These are phyloP conservation scores for Russula sp. DNA, from an alignment of 768 basidiomycete species.

Conservation along the genomic window DNA sequence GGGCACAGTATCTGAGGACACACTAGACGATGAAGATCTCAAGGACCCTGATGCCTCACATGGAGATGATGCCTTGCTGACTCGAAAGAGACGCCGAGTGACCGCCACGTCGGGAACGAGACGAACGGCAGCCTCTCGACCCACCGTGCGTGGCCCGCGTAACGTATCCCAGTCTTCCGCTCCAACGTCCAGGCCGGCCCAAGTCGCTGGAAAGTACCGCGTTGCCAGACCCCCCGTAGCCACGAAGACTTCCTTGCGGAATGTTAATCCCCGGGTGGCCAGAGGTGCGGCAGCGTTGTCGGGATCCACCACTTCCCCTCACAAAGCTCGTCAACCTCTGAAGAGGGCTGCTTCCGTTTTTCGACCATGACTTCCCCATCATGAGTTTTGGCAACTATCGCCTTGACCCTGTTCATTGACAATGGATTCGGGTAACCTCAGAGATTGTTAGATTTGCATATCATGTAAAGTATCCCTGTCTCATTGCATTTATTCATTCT, in stretches of 20 bases:
- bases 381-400: not conserved
- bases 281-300: not conserved
- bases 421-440: not conserved
- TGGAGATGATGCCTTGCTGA: not conserved
- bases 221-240: not conserved
- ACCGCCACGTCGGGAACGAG: not conserved
- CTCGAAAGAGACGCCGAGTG: conserved; percentile 19
- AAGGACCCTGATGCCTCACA: not conserved
- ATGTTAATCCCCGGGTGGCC: conserved; percentile 1
- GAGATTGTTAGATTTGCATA: conserved; percentile 8
- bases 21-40: conserved; percentile 15
- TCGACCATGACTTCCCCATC: conserved; percentile 6
- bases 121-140: not conserved
- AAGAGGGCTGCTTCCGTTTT: not conserved
- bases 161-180: conserved; percentile 1
- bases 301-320: not conserved
- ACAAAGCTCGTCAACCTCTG: not conserved
- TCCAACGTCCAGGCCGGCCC: not conserved
- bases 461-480: conserved; percentile 13
- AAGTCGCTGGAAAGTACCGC: not conserved
- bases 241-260: conserved; percentile 16
- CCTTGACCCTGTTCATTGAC: not conserved
- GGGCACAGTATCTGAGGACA: conserved; percentile 18
- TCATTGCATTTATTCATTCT: conserved; percentile 1
- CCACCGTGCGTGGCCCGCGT: not conserved